Base-by-base conservation (phyloP, 805 yeast species). In the Sugiyamaella qingdaonensis region DNA sequence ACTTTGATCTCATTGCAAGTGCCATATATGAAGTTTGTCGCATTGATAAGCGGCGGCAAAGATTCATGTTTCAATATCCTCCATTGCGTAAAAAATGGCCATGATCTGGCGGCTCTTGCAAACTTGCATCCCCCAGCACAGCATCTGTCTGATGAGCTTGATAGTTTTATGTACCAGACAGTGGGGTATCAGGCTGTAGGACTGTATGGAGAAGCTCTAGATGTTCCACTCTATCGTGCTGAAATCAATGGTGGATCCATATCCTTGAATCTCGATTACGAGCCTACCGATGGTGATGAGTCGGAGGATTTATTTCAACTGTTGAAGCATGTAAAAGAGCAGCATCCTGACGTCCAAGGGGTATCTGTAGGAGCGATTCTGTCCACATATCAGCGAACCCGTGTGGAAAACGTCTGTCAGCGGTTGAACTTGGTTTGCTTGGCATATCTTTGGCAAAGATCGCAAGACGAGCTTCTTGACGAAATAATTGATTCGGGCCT, bases 161-260 rank as follows among this genome's bases (percentile, higher is more conserved):
- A 94, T 67, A 88, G 96, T 51, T 92, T 85, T 65, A 94, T 94
- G 99, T 94, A 88, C 68, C 99, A 94, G 69, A 94, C 99, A 0
- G 98, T 94, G 7, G 99, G 99, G 0, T 94, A 87, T 67, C 88
- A 86, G 57, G 80, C 86, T 2, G 75, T 94, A 1, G 76, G 79
- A 0, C 68, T 73, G 50, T 88, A 91, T 63, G 72, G 78, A 2
- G 76, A 83, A 55, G 87, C 96, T 62, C 71, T 87, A 41, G 91
- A 82, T 7, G 81, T 86, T 0, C 98, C 99, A 0, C 70, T 94
- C 65, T 89, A 84, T 63, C 71, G 96, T 48, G 80, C 78, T 4
- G 74, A 75, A 11, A 88, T 92, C 33, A 58, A 57, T 8, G 94
- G 95, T 0, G 64, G 69, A 0, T 82, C 95, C 0, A 72, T 79